These are phyloP conservation scores for Rhodotorula paludigena DNA, from an alignment of 768 basidiomycete species.

Conservation along the genomic window DNA sequence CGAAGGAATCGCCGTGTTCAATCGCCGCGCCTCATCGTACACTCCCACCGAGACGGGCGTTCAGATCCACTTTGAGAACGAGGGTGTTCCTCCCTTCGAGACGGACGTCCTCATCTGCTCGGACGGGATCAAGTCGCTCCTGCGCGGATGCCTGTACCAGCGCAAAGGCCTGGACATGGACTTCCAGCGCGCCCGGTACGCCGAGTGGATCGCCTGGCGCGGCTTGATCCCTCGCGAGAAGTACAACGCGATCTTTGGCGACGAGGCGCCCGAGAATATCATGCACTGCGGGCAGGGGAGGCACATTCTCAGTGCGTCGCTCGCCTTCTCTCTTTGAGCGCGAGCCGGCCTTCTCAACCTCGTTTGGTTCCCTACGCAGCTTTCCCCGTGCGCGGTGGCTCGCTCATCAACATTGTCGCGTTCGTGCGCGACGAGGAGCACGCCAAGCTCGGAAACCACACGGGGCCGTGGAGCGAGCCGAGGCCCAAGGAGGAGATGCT, in stretches of 20 bases:
- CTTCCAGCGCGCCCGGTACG: slow-evolving; percentile 25
- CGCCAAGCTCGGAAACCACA: slow-evolving; percentile 22
- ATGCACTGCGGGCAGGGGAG: background rate
- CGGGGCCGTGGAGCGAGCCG: slow-evolving; percentile 28
- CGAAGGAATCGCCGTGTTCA: background rate
- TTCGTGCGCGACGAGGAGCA: slow-evolving; percentile 29
- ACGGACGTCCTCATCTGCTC: slow-evolving; percentile 32
- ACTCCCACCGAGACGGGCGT: slow-evolving; percentile 1
- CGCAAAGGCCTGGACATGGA: slow-evolving; percentile 14
- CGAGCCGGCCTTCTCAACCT: background rate
- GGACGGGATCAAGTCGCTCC: slow-evolving; percentile 15
- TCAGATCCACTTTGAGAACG: slow-evolving; percentile 26
- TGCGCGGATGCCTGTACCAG: slow-evolving; percentile 28
- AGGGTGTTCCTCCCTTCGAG: slow-evolving; percentile 7
- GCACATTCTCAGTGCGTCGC: background rate
- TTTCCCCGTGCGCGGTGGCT: slow-evolving; percentile 35
- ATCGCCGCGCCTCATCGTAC: slow-evolving; percentile 11
- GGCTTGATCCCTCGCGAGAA: slow-evolving; percentile 23
- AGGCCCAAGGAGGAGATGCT: slow-evolving; percentile 27
- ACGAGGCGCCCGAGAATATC: slow-evolving; percentile 3
- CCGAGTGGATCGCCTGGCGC: slow-evolving; percentile 39
- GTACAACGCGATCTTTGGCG: slow-evolving; percentile 20
- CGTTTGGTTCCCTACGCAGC: slow-evolving; percentile 16
- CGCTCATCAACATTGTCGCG: slow-evolving; percentile 31
- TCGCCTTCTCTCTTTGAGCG: too few relatives aligned